These are phyloP conservation scores for Dinochytrium kinnereticum DNA, from an alignment of 371 early-diverging fungal genomes.

Conservation along the genomic window DNA sequence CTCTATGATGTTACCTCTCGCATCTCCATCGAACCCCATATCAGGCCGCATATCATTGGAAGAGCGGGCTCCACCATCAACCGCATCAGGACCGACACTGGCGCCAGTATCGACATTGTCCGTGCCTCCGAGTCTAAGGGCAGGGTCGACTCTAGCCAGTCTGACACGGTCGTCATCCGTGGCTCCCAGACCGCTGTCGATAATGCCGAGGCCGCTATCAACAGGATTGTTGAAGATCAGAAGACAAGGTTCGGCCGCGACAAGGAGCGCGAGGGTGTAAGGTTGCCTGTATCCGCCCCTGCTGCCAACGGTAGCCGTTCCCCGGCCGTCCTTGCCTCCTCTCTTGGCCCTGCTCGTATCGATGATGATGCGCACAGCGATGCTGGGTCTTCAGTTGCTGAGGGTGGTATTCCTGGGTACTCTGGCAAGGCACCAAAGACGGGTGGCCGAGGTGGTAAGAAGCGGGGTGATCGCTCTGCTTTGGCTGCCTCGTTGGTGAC, in stretches of 20 bases:
- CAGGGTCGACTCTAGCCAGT: slow-evolving; percentile 48
- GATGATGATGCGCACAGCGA: slow-evolving; percentile 22
- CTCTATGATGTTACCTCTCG: slow-evolving; percentile 30
- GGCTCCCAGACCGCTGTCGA: slow-evolving; percentile 77
- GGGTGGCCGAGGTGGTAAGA: slow-evolving; percentile 23
- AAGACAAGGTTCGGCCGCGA: slow-evolving; percentile 40
- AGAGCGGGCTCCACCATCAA: slow-evolving; percentile 70
- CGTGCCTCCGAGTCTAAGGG: slow-evolving; percentile 31
- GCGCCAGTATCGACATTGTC: slow-evolving; percentile 59
- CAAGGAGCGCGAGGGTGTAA: slow-evolving; percentile 30
- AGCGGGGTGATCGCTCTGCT: slow-evolving; percentile 18
- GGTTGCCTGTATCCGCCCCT: slow-evolving; percentile 27
- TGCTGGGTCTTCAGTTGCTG: slow-evolving; percentile 7
- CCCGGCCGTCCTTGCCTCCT: not conserved
- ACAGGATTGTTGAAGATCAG: slow-evolving; percentile 68
- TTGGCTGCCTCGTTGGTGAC: slow-evolving; percentile 15
- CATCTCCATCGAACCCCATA: slow-evolving; percentile 38
- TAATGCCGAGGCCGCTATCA: slow-evolving; percentile 68
- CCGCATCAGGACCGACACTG: slow-evolving; percentile 69
- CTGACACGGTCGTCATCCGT: slow-evolving; percentile 73
- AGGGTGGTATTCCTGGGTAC: slow-evolving; percentile 28
- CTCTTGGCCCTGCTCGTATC: slow-evolving; percentile 33
- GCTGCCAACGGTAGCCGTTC: slow-evolving; percentile 1
- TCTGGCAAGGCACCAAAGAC: slow-evolving; percentile 26
- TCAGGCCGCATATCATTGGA: slow-evolving; percentile 78